Percentiles rank a stretch among this genome's conserved stretches.
Evolutionary conservation across 768 basidiomycete genomes (phyloP).

Genomic region (Rhizopogon salebrosus): DNA sequence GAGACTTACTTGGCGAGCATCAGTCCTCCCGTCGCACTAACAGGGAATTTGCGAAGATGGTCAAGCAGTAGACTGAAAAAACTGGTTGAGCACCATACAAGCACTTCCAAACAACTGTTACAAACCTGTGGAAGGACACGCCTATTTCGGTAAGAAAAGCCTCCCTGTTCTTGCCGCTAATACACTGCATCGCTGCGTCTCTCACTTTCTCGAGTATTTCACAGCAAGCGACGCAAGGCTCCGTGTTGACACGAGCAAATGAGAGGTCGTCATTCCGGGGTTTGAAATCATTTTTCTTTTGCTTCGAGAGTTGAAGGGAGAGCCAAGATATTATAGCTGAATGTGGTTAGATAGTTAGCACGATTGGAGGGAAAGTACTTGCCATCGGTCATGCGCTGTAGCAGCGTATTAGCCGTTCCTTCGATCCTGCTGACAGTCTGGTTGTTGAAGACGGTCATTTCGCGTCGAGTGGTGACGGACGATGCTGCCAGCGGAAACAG

Average conservation of each 20-base stretch:
- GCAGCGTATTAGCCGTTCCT: constrained; percentile 69
- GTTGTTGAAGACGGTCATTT: constrained; percentile 91
- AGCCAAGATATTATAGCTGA: constrained; percentile 75
- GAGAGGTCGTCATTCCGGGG: constrained; percentile 94
- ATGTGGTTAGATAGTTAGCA: neutral
- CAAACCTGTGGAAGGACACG: constrained; percentile 85
- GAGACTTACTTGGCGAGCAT: constrained; percentile 91
- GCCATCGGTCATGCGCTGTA: constrained; percentile 84
- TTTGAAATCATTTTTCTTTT: constrained; percentile 96
- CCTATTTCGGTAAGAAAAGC: constrained; percentile 92
- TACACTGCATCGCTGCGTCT: constrained; percentile 64
- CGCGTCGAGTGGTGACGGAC: constrained; percentile 82
- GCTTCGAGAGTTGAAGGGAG: constrained; percentile 72
- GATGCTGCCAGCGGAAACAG: constrained; percentile 81
- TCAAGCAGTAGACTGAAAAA: constrained; percentile 75
- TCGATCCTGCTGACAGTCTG: constrained; percentile 84
- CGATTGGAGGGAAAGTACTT: constrained; percentile 19
- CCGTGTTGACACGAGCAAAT: constrained; percentile 91
- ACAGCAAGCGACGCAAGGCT: constrained; percentile 84
- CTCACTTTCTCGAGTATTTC: constrained; percentile 79
- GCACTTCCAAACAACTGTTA: neutral
- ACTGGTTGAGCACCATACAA: neutral
- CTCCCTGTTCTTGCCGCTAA: constrained; percentile 92
- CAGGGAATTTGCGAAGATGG: constrained; percentile 93
- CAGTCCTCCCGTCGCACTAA: constrained; percentile 92